A percentile compares a stretch with the other conserved stretches of the same genome.
Conservation (phyloP, 2,329 filamentous ascomycete species). For the Ploettnerulaceae sp. region DNA sequence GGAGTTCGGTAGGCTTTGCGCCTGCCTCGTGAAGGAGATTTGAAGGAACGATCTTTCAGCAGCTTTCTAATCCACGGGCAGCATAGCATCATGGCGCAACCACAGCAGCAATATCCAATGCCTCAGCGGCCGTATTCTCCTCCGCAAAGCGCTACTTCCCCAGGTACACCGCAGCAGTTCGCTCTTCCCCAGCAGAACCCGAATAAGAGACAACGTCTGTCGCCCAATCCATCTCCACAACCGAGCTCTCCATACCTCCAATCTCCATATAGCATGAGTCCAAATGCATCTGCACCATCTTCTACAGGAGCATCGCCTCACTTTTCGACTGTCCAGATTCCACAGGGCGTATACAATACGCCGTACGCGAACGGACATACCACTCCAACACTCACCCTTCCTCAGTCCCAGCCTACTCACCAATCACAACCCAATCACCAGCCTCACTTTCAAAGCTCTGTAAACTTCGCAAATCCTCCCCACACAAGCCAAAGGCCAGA, state of each 20-base stretch:
- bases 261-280: slow-evolving; percentile 47
- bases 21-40: slow-evolving; percentile 28
- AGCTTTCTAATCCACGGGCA: background rate
- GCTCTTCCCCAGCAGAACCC: slow-evolving; percentile 63
- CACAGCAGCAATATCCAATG: slow-evolving; percentile 35
- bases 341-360: slow-evolving; percentile 31
- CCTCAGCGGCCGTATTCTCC: slow-evolving; percentile 57
- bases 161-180: slow-evolving; percentile 52
- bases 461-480: slow-evolving; percentile 23
- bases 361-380: slow-evolving; percentile 34
- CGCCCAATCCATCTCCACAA: slow-evolving; percentile 63
- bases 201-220: slow-evolving; percentile 67
- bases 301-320: slow-evolving; percentile 30
- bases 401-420: slow-evolving; percentile 22
- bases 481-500: slow-evolving; percentile 13
- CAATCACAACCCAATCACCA: slow-evolving; percentile 27
- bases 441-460: slow-evolving; percentile 24
- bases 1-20: slow-evolving; percentile 31
- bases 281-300: slow-evolving; percentile 33
- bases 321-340: slow-evolving; percentile 31
- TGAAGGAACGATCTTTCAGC: slow-evolving; percentile 11
- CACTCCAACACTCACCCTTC: slow-evolving; percentile 25
- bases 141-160: slow-evolving; percentile 57
- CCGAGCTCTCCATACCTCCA: slow-evolving; percentile 57
- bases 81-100: slow-evolving; percentile 33